Evolutionary conservation across 805 yeast genomes (phyloP), one percentile per base, ranked within the genome.

Genomic region (Torulaspora franciscae): DNA sequence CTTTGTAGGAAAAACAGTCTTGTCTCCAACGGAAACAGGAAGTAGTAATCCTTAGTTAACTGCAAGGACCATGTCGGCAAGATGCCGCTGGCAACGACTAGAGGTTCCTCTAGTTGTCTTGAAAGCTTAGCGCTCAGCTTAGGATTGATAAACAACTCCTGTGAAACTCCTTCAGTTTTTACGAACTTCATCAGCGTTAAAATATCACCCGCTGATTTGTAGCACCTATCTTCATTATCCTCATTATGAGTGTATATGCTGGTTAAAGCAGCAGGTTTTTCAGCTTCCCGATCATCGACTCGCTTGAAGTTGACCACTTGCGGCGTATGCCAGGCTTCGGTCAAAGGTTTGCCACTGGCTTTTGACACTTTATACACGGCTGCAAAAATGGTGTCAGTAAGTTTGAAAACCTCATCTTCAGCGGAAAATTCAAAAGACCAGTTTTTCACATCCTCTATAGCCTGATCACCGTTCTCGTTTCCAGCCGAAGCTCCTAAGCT

Each of bases 21-120:
- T 0, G 93, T 79, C 40, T 83, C 93, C 35, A 91, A 67, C 0
- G 98, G 96, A 58, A 87, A 87, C 36, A 91, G 58, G 55, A 91
- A 91, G 9, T 95, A 87, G 55, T 75, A 88, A 14, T 77, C 73
- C 43, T 82, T 73, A 0, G 95, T 80, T n/a, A 88, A 67, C 47
- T 77, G 75, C 28, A 85, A 75, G 15, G 83, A 75, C 98, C 98
- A 91, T 6, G 76, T 77, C 0, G 98, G 98, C 32, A 91, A 61
- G 2, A 85, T 76, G 0, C 91, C 93, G 60, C 95, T 80, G 0
- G 95, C 91, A 23, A 91, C 91, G 13, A 89, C 74, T 43, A 90
- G 68, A 0, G 95, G 93, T 51, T 91, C 97, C 55, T 90, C 96
- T 34, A 91, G 65, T 64, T 90, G 97, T 39, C 95, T 71, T 45